Percentiles rank a stretch among this genome's conserved stretches.
These are phyloP conservation scores for Termitomyces sp. DNA, from an alignment of 768 basidiomycete species.

Conservation along the genomic window DNA sequence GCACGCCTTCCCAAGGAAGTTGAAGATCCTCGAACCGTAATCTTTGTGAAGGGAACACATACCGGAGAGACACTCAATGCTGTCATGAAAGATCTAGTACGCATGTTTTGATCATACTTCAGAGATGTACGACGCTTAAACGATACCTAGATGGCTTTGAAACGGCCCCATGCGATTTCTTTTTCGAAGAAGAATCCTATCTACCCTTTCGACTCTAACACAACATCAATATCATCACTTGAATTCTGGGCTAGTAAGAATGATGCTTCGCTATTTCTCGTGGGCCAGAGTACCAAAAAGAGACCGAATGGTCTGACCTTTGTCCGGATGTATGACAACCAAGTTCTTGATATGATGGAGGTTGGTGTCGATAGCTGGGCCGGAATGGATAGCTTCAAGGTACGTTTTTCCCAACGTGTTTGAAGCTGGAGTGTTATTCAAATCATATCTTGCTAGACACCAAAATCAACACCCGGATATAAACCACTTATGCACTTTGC, in stretches of 20 bases:
- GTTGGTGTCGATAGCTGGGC: constrained; percentile 81
- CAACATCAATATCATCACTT: constrained; percentile 53
- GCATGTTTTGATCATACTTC: background rate
- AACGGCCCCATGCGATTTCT: constrained; percentile 85
- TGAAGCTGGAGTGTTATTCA: background rate
- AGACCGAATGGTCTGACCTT: constrained; percentile 84
- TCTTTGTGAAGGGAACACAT: constrained; percentile 89
- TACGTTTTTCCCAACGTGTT: constrained; percentile 29
- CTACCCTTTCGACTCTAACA: constrained; percentile 82
- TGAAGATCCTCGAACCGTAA: constrained; percentile 80
- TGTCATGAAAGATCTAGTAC: constrained; percentile 87
- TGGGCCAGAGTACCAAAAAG: constrained; percentile 94
- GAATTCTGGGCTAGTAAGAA: constrained; percentile 95
- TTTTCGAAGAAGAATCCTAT: constrained; percentile 94
- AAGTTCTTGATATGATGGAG: constrained; percentile 93
- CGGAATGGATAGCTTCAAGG: constrained; percentile 83
- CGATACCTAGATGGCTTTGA: constrained; percentile 79
- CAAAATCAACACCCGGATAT: constrained; percentile 86
- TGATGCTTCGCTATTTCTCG: constrained; percentile 86
- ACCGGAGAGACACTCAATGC: constrained; percentile 75
- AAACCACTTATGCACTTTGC: constrained; percentile 95
- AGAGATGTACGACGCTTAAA: background rate
- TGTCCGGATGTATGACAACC: constrained; percentile 80
- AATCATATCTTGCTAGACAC: constrained; percentile 49
- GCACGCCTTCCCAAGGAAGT: constrained; percentile 87